Percentiles rank a stretch among this genome's conserved stretches.
Conservation (phyloP, 768 basidiomycete genomes). For the Auriscalpium orientale region DNA sequence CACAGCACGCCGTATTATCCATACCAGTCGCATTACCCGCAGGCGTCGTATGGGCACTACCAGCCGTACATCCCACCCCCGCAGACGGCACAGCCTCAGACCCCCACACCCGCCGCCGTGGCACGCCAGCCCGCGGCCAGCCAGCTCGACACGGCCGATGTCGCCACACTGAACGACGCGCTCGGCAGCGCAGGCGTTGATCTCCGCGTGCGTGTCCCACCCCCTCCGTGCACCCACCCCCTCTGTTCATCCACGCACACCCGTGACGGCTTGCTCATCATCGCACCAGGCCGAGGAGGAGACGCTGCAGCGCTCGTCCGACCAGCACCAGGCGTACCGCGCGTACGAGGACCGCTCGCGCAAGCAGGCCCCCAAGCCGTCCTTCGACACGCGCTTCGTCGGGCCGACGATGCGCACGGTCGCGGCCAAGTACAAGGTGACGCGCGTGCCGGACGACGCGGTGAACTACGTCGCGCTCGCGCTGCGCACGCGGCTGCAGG, state of each 20-base stretch:
- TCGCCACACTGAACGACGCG: constrained; percentile 77
- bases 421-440: constrained; percentile 61
- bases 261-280: neutral
- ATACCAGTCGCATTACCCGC: constrained; percentile 19
- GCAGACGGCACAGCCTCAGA: constrained; percentile 19
- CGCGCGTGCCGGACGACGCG: constrained; percentile 59
- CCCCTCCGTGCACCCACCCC: neutral
- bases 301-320: constrained; percentile 57
- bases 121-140: neutral
- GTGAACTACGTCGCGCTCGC: constrained; percentile 76
- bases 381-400: constrained; percentile 62
- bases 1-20: constrained; percentile 14
- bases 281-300: constrained; percentile 74
- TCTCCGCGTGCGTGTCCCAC: constrained; percentile 45
- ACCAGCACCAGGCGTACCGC: constrained; percentile 55
- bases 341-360: constrained; percentile 71
- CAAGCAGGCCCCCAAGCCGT: constrained; percentile 63
- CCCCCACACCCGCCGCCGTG: constrained; percentile 5
- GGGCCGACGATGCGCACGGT: constrained; percentile 62
- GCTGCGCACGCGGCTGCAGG: constrained; percentile 65
- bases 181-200: constrained; percentile 84
- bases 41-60: constrained; percentile 25
- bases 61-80: constrained; percentile 15
- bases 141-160: constrained; percentile 54
- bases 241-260: neutral